These are phyloP conservation scores for Geotrichum bryndzae DNA, from an alignment of 1,139 yeast genomes.

Conservation along the genomic window DNA sequence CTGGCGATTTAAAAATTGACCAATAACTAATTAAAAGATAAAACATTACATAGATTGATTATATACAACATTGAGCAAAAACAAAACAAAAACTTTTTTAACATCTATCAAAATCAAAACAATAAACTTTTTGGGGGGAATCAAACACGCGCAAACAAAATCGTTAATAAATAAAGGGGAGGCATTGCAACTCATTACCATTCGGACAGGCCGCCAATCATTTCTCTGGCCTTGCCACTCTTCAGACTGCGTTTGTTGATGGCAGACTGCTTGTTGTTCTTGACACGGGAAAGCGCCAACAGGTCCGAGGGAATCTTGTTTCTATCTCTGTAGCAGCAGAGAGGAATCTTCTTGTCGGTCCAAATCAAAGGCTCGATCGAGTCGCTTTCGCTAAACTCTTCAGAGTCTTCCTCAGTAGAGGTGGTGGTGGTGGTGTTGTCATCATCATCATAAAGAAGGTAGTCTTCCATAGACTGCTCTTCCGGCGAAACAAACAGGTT, in stretches of 20 bases:
- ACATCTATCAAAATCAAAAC: conserved; percentile 7
- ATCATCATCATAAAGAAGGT: conserved; percentile 23
- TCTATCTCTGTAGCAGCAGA: conserved; percentile 27
- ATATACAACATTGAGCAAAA: background rate
- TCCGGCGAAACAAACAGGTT: conserved; percentile 6
- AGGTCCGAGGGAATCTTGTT: conserved; percentile 5
- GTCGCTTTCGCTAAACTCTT: background rate
- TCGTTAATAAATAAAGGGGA: background rate
- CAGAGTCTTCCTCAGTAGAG: background rate
- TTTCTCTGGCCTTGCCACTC: conserved; percentile 50
- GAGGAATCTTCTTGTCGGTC: conserved; percentile 23
- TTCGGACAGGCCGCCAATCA: conserved; percentile 33
- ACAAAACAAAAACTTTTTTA: background rate
- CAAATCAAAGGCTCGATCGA: conserved; percentile 9
- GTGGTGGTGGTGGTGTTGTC: conserved; percentile 3
- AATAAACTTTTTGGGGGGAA: background rate
- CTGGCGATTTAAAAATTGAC: background rate
- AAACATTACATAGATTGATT: background rate
- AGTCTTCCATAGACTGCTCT: conserved; percentile 6
- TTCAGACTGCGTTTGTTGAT: conserved; percentile 45
- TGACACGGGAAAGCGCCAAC: background rate
- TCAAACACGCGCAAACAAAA: conserved; percentile 4
- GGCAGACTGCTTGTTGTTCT: conserved; percentile 18
- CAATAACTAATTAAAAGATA: background rate
- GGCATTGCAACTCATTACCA: background rate